A percentile compares a stretch with the other conserved stretches of the same genome.
Conservation (phyloP, 352 stramenopile genomes). For the Phytopythium ostracodes region DNA sequence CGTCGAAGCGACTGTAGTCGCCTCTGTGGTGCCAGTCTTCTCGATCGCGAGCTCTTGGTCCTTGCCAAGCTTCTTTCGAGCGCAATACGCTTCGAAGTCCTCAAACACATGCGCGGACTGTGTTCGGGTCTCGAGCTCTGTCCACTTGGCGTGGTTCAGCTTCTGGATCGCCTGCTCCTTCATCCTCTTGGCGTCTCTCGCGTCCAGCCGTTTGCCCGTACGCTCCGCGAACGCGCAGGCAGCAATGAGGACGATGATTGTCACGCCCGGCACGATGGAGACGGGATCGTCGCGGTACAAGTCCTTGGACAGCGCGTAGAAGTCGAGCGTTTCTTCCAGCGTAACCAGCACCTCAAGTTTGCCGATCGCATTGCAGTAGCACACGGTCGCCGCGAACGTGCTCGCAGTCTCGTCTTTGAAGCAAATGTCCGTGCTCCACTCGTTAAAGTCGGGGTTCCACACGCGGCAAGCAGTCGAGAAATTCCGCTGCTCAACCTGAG, state of each 20-base stretch:
- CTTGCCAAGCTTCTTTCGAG: slow-evolving; percentile 25
- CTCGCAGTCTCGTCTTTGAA: slow-evolving; percentile 53
- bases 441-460: slow-evolving; percentile 32
- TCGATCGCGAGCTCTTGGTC: slow-evolving; percentile 3
- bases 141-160: slow-evolving; percentile 63
- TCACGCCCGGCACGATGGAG: slow-evolving; percentile 41
- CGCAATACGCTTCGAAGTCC: slow-evolving; percentile 48
- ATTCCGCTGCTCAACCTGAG: slow-evolving; percentile 41
- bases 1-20: slow-evolving; percentile 1
- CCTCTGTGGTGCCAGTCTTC: slow-evolving; percentile 2
- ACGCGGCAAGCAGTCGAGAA: slow-evolving; percentile 57
- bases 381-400: slow-evolving; percentile 36
- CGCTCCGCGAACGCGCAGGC: slow-evolving; percentile 28
- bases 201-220: slow-evolving; percentile 32
- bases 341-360: slow-evolving; percentile 59
- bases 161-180: slow-evolving; percentile 58
- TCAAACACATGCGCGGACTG: slow-evolving; percentile 26
- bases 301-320: slow-evolving; percentile 43
- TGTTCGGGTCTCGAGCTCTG: slow-evolving; percentile 47
- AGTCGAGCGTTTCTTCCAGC: slow-evolving; percentile 60
- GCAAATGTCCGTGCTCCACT: slow-evolving; percentile 51
- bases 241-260: slow-evolving; percentile 32
- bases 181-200: slow-evolving; percentile 24
- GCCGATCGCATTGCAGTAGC: slow-evolving; percentile 43
- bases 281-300: slow-evolving; percentile 59